Evolutionary conservation across 768 basidiomycete species (phyloP).

Genomic region (Lactarius psammicola): DNA sequence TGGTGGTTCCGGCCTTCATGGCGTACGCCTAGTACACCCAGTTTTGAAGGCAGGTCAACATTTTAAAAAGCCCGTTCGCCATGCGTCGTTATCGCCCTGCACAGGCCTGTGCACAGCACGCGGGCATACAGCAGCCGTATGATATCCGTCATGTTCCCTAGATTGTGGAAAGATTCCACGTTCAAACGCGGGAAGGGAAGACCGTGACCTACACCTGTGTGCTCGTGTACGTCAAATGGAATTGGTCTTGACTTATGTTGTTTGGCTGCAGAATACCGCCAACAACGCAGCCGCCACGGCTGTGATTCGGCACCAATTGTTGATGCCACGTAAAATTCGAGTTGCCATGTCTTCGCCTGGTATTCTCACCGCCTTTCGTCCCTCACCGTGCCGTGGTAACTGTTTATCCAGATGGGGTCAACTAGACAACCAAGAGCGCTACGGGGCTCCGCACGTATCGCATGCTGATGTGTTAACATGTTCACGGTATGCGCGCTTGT

Average conservation of each 20-base stretch:
- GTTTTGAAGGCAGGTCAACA: neutral
- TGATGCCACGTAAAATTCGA: neutral
- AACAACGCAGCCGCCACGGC: neutral
- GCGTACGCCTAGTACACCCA: neutral
- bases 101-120: conserved; percentile 7
- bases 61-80: conserved; percentile 18
- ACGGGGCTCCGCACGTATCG: conserved; percentile 10
- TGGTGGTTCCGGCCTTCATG: conserved; percentile 1
- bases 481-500: conserved; percentile 3
- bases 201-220: neutral
- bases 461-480: conserved; percentile 7
- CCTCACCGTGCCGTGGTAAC: conserved; percentile 1
- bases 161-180: neutral
- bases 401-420: conserved; percentile 12
- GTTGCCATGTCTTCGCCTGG: conserved; percentile 5
- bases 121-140: conserved; percentile 1
- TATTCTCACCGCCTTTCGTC: conserved; percentile 2
- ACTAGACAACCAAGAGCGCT: neutral
- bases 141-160: neutral
- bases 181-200: conserved; percentile 6
- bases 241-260: conserved; percentile 3
- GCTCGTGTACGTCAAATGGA: conserved; percentile 19
- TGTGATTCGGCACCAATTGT: neutral
- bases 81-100: conserved; percentile 20
- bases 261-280: neutral